Percentiles rank a stretch among this genome's conserved stretches.
Conservation (phyloP, 1,284 basidiomycete genomes). For the Filobasidium uniguttulatum region DNA sequence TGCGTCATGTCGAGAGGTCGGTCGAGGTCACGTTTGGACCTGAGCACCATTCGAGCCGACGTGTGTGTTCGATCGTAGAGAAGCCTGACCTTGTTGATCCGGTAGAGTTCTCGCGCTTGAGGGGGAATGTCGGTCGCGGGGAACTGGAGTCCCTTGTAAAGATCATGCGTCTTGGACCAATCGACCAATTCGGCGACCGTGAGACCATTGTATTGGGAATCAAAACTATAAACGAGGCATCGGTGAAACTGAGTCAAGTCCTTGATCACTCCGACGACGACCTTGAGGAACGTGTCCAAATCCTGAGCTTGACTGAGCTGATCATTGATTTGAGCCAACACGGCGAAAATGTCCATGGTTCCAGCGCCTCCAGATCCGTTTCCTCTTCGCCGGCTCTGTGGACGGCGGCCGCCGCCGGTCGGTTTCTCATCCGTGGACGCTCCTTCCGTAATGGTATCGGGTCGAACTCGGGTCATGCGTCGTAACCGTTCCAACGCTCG, state of each 20-base stretch:
- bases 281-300: slow-evolving; percentile 58
- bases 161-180: slow-evolving; percentile 63
- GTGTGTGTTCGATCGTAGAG: slow-evolving; percentile 65
- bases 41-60: slow-evolving; percentile 63
- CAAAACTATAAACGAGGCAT: slow-evolving; percentile 69
- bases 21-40: slow-evolving; percentile 52
- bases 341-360: slow-evolving; percentile 65
- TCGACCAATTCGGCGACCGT: slow-evolving; percentile 74
- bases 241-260: slow-evolving; percentile 73
- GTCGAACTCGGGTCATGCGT: slow-evolving; percentile 33
- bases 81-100: slow-evolving; percentile 61
- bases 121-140: slow-evolving; percentile 46
- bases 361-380: slow-evolving; percentile 38
- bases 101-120: slow-evolving; percentile 46
- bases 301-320: slow-evolving; percentile 60
- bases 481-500: slow-evolving; percentile 58
- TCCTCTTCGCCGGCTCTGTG: slow-evolving; percentile 9
- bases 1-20: slow-evolving; percentile 75
- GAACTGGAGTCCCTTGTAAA: slow-evolving; percentile 59
- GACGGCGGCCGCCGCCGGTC: slow-evolving; percentile 12
- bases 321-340: slow-evolving; percentile 72
- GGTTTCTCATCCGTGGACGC: slow-evolving; percentile 3
- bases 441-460: not conserved
- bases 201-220: slow-evolving; percentile 45
- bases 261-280: slow-evolving; percentile 65